Percentiles rank a stretch among this genome's conserved stretches.
Conservation (phyloP, 2,329 filamentous ascomycete genomes). For the Colletotrichum somersetense region DNA sequence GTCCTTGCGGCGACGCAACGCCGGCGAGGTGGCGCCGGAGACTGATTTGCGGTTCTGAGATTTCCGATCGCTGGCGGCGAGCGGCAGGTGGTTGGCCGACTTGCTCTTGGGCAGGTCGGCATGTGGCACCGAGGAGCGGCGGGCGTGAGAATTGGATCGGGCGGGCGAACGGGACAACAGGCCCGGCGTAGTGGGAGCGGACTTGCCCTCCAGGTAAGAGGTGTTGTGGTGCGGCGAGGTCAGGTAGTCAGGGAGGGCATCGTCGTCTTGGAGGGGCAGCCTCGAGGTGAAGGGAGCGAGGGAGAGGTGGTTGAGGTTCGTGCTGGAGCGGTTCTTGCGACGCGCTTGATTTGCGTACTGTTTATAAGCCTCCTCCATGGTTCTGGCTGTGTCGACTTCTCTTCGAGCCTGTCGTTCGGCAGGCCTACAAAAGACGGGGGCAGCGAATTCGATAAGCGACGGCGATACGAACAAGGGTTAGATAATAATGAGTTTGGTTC, state of each 20-base stretch:
- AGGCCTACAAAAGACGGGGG: neutral
- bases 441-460: slow-evolving; percentile 5
- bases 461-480: slow-evolving; percentile 1
- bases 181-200: slow-evolving; percentile 73
- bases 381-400: slow-evolving; percentile 38
- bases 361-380: slow-evolving; percentile 72
- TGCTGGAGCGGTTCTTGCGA: slow-evolving; percentile 70
- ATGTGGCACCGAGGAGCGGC: slow-evolving; percentile 55
- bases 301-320: slow-evolving; percentile 70
- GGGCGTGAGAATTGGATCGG: slow-evolving; percentile 61
- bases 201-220: slow-evolving; percentile 73
- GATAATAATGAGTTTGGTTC: slow-evolving; percentile 14
- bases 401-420: slow-evolving; percentile 11
- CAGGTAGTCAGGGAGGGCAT: slow-evolving; percentile 57
- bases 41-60: slow-evolving; percentile 44
- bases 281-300: slow-evolving; percentile 74
- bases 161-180: slow-evolving; percentile 71
- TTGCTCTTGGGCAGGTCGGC: slow-evolving; percentile 69
- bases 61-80: slow-evolving; percentile 43
- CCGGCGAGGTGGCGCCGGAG: slow-evolving; percentile 51
- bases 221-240: slow-evolving; percentile 53
- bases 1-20: slow-evolving; percentile 35
- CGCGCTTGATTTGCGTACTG: slow-evolving; percentile 69
- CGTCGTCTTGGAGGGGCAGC: slow-evolving; percentile 68
- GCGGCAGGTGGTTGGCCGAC: slow-evolving; percentile 68